phyloP scores from a whole-genome alignment of 345 rosid species.

The Firmiana major region DNA sequence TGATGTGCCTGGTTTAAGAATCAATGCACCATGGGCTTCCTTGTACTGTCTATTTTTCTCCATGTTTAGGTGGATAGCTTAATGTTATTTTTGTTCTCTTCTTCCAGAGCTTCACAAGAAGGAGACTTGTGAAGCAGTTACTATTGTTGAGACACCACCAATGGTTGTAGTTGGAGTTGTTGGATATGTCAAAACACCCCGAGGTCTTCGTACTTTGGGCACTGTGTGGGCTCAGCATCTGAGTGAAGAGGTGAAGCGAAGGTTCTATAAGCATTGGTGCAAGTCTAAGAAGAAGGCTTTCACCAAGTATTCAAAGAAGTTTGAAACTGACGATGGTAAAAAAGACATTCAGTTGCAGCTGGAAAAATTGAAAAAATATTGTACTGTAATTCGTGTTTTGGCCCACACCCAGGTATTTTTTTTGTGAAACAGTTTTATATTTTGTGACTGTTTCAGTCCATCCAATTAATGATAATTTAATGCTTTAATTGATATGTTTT shows the following conservation, averaged over 20 bases:
- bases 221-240: constrained; percentile 95
- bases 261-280: constrained; percentile 89
- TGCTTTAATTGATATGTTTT: neutral
- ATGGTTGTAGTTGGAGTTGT: constrained; percentile 88
- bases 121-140: constrained; percentile 91
- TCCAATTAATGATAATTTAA: neutral
- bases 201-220: constrained; percentile 69
- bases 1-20: neutral
- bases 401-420: constrained; percentile 72
- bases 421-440: too few relatives aligned
- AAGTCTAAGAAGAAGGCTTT: constrained; percentile 93
- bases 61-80: neutral
- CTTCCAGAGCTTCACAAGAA: constrained; percentile 82
- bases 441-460: neutral
- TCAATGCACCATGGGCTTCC: neutral
- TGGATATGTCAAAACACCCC: constrained; percentile 79
- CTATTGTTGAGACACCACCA: constrained; percentile 87
- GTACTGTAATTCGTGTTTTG: constrained; percentile 73
- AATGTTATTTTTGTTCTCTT: neutral
- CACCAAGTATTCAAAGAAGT: constrained; percentile 58
- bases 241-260: constrained; percentile 75
- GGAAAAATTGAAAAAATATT: constrained; percentile 87
- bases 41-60: neutral
- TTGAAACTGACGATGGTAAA: constrained; percentile 69
- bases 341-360: constrained; percentile 55